Conservation (phyloP, 73 alveolate genomes). For the Paraurostyla sp. region DNA sequence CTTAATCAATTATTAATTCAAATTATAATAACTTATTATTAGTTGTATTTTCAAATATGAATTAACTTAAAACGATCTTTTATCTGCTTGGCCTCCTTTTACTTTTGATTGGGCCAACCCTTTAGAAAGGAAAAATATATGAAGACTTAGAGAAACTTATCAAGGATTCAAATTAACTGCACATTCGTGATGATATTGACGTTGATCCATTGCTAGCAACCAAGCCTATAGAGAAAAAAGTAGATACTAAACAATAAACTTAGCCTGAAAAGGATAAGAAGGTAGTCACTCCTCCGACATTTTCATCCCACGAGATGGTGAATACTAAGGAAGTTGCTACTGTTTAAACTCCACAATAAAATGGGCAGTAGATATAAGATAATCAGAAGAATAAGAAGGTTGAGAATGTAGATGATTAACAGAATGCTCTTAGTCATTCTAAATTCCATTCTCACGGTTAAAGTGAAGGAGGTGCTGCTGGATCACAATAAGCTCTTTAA, state of each 20-base stretch:
- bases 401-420: slow-evolving; percentile 20
- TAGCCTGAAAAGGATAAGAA: background rate
- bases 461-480: background rate
- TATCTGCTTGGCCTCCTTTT: slow-evolving; percentile 2
- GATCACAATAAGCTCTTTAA: too few relatives aligned
- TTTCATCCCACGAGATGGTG: background rate
- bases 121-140: slow-evolving; percentile 1
- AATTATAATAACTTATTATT: slow-evolving; percentile 37
- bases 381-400: too few relatives aligned
- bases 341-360: background rate
- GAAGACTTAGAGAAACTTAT: slow-evolving; percentile 25
- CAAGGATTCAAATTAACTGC: background rate
- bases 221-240: too few relatives aligned
- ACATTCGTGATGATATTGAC: background rate
- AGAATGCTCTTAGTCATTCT: background rate
- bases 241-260: background rate
- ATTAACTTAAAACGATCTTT: background rate
- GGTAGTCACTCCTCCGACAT: slow-evolving; percentile 11
- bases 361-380: too few relatives aligned
- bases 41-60: slow-evolving; percentile 41
- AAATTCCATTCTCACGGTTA: slow-evolving; percentile 39
- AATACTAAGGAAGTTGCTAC: background rate
- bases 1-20: too few relatives aligned
- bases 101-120: background rate
- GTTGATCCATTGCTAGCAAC: too few relatives aligned